Evolutionary conservation across 1,139 yeast genomes (phyloP), one percentile per base, ranked within the genome.

Genomic region (Waltiozyma sp.): DNA sequence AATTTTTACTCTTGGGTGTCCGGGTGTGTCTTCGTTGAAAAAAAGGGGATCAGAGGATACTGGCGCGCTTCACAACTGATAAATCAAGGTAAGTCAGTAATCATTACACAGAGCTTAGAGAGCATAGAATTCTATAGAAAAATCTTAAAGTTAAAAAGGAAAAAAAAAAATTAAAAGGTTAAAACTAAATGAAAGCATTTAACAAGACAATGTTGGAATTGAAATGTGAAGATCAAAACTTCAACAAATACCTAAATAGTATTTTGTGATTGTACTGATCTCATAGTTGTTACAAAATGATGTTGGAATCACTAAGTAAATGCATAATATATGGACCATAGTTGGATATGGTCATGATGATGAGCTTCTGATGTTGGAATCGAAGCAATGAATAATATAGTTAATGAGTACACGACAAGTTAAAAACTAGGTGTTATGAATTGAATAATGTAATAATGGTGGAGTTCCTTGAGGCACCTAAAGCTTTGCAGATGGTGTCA

Each of bases 401-500:
- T 40, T 26, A 34, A 33, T 11, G 8, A 5, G 23, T 4, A 21
- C 23, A 21, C 23, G 7, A 5, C 23, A 21, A 4, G 23, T 21
- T 18, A 4, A 19, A 21, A 38, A 19, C 15, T 19, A 6, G 19
- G 11, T 11, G 11, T 11, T 6, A 31, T 31, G 19, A 38, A 31
- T 13, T 8, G 19, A 24, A 39, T 10, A 15, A 36, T 15, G 13
- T 14, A 15, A 21, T 10, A 5, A 21, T 10, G 6, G 14, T 19
- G 16, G 5, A 18, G 5, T 28, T 15, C 9, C 16, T 13, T 16
- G 19, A 6, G 10, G 3, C 37, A 4, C n/a, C 28, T 42, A 50
- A 39, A 50, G 38, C 44, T 53, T 55, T n/a, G 57, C 40, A 33
- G 38, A 21, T 28, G 44, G 47, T 24, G 37, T 40, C 46, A 43